Base-by-base conservation (phyloP, 2,329 filamentous ascomycete species). In the Neonectria faginata region DNA sequence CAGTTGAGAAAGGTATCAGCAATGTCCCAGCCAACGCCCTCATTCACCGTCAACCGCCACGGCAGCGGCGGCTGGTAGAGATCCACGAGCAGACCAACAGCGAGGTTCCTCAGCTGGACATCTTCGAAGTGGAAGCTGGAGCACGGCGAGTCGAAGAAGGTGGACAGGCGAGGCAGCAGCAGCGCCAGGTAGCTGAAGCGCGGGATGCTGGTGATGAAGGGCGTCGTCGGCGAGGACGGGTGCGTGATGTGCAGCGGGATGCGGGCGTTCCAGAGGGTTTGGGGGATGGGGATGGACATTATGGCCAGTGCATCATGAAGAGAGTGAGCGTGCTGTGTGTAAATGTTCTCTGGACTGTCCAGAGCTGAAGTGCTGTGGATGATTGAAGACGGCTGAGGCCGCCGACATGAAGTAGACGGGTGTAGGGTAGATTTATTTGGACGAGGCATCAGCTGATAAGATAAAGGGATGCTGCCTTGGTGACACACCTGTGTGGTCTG, bases 1-100 rank as follows among this genome's bases (percentile, higher is more conserved):
- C 85, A 84, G 76, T 90, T 90, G 60, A 89, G 81, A 69, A 90
- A 90, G 0, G 88, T 89, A 74, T 89, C 87, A 45, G 79, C 82
- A 53, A 88, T 87, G 69, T 89, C 86, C 86, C 86, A 89, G 53
- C 83, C 83, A 33, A 83, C 73, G 18, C 86, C 86, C 62, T 87
- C 85, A 58, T 79, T 78, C 27, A 88, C 86, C 16, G 82, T 82
- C 52, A 89, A 77, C 12, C 80, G 80, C 86, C 86, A 89, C 1
- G 87, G 86, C 56, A 87, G 74, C 11, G 73, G 60, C 0, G 86
- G 86, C 69, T 81, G 83, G 75, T 89, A 89, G 27, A 89, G 79
- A 70, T 89, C 87, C 55, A 84, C 79, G 31, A 89, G 80, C 65
- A 87, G 76, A 14, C 85, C 85, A 27, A 83, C 82, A n/a, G 84